Percentiles rank a stretch among this genome's conserved stretches.
Evolutionary conservation across 495 filamentous ascomycete species (phyloP).

Genomic region (Letharia lupina): DNA sequence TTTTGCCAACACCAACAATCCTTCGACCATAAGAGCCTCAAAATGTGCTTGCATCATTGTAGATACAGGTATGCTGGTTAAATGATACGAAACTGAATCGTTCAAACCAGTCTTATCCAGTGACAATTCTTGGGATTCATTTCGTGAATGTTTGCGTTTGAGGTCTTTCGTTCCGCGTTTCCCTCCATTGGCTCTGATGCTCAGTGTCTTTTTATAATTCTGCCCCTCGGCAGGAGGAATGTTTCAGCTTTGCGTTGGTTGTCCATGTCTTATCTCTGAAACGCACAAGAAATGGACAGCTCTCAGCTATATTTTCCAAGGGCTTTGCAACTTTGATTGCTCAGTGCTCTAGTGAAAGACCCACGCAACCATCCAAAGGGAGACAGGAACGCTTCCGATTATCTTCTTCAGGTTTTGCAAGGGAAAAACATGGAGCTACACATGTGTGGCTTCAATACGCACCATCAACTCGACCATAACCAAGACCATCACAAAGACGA

Average conservation of each 20-base stretch:
- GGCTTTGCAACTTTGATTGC: background rate
- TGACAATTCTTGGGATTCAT: background rate
- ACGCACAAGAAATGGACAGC: background rate
- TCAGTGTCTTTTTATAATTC: background rate
- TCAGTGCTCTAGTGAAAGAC: background rate
- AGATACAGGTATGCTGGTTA: background rate
- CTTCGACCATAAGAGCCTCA: background rate
- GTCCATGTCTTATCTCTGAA: background rate
- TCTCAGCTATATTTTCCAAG: background rate
- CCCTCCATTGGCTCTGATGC: background rate
- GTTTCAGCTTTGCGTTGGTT: background rate
- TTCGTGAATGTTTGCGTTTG: background rate
- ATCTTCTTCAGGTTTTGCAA: background rate
- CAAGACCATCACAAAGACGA: slow-evolving; percentile 5
- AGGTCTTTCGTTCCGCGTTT: background rate
- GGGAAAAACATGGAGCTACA: slow-evolving; percentile 15
- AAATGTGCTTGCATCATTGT: background rate
- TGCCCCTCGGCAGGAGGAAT: background rate
- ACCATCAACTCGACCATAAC: slow-evolving; percentile 15
- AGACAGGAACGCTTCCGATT: background rate
- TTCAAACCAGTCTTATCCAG: background rate
- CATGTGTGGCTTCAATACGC: slow-evolving; percentile 25
- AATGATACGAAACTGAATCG: background rate
- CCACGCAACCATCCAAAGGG: background rate
- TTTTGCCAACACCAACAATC: background rate